Evolutionary conservation across 176 grass and related monocot species (phyloP).

Genomic region (Aegilops umbellulata): DNA sequence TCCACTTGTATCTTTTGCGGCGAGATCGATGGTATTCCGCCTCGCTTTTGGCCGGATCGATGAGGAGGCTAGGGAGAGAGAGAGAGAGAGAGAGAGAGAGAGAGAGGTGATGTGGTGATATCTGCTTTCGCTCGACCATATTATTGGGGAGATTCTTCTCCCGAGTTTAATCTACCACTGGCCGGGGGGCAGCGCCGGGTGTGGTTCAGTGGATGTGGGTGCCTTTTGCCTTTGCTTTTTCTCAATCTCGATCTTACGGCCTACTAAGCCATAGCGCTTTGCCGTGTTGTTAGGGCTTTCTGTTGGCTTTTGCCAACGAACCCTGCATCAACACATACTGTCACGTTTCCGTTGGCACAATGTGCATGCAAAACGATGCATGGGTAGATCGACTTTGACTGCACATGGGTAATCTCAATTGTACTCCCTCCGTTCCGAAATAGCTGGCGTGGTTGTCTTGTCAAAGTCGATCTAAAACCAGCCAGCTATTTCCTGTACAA

Average conservation of each 20-base stretch:
- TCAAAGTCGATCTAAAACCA: too few species aligned
- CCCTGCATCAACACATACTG: neutral
- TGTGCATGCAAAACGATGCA: neutral
- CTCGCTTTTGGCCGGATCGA: constrained; percentile 60
- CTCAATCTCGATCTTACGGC: constrained; percentile 33
- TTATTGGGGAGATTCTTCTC: neutral
- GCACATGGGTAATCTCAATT: neutral
- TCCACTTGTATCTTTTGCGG: constrained; percentile 41
- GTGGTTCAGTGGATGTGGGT: constrained; percentile 25
- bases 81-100: too few species aligned
- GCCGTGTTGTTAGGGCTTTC: constrained; percentile 19
- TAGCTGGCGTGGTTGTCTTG: too few species aligned
- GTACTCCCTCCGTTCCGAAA: too few species aligned
- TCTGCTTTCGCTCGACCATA: neutral
- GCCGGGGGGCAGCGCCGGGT: neutral
- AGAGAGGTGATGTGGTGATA: neutral
- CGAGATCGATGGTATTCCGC: constrained; percentile 45
- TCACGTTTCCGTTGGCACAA: neutral
- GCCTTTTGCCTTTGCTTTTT: constrained; percentile 51
- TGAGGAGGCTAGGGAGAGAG: neutral
- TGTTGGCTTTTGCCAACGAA: constrained; percentile 32
- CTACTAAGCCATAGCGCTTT: neutral
- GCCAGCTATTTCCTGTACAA: too few species aligned
- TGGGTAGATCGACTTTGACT: neutral
- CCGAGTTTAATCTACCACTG: neutral